Conservation (phyloP, 306 rosid genomes). For the Begonia loranthoides region DNA sequence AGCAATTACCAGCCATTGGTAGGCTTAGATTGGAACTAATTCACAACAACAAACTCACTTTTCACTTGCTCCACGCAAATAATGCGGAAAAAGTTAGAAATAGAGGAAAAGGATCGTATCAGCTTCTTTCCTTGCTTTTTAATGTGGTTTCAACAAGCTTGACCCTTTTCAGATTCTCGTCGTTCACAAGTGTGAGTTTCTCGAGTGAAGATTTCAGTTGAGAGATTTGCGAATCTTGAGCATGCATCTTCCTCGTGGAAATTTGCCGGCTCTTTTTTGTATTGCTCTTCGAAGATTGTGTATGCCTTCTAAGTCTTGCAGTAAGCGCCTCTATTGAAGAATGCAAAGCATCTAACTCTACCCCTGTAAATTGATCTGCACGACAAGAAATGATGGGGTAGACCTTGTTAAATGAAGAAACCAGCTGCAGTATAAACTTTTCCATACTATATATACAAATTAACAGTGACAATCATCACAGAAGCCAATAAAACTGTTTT, state of each 20-base stretch:
- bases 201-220: slow-evolving; percentile 61
- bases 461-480: too few relatives aligned
- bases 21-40: too few relatives aligned
- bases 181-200: slow-evolving; percentile 56
- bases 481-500: too few relatives aligned
- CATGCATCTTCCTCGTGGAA: slow-evolving; percentile 31
- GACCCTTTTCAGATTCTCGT: slow-evolving; percentile 53
- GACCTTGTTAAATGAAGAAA: too few relatives aligned
- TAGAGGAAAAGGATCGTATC: slow-evolving; percentile 3
- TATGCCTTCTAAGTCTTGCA: slow-evolving; percentile 55
- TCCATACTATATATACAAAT: too few relatives aligned
- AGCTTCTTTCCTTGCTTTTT: slow-evolving; percentile 32
- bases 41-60: too few relatives aligned
- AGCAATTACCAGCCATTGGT: too few relatives aligned
- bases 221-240: slow-evolving; percentile 46
- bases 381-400: slow-evolving; percentile 4
- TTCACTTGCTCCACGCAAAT: too few relatives aligned
- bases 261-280: slow-evolving; percentile 24
- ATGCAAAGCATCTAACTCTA: slow-evolving; percentile 68
- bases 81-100: too few relatives aligned
- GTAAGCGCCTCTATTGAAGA: slow-evolving; percentile 49
- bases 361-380: slow-evolving; percentile 54
- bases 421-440: too few relatives aligned
- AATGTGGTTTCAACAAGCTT: slow-evolving; percentile 58
- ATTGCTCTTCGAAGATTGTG: slow-evolving; percentile 32